Conservation (phyloP, 1,284 basidiomycete species). For the Leccinum pachyderme region DNA sequence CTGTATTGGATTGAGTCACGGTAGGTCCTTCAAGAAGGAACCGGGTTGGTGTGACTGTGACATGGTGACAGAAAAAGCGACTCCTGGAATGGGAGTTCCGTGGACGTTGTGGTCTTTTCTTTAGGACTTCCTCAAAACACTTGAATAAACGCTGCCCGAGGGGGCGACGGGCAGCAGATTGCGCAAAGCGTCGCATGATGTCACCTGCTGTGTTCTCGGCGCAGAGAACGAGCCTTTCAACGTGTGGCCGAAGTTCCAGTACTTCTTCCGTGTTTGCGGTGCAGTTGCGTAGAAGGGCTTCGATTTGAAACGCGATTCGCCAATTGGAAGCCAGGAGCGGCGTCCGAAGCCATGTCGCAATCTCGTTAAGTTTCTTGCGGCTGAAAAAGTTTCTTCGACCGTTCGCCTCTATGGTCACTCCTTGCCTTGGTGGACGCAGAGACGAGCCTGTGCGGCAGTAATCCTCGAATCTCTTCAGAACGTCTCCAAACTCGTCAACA, state of each 20-base stretch:
- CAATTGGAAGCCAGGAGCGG: conserved; percentile 43
- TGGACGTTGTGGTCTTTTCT: conserved; percentile 25
- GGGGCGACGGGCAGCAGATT: conserved; percentile 42
- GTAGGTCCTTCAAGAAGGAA: conserved; percentile 71
- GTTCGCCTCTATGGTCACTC: conserved; percentile 44
- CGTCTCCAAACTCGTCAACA: conserved; percentile 35
- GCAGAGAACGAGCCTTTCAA: conserved; percentile 41
- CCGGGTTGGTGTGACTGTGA: conserved; percentile 72
- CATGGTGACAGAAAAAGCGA: conserved; percentile 54
- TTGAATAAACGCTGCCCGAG: conserved; percentile 42
- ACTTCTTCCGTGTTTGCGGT: conserved; percentile 57
- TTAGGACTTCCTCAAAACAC: conserved; percentile 47
- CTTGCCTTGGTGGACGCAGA: conserved; percentile 38
- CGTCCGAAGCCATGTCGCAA: conserved; percentile 42
- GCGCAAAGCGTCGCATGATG: conserved; percentile 51
- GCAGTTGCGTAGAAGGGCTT: conserved; percentile 59
- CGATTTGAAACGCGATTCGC: conserved; percentile 69
- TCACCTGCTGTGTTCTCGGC: conserved; percentile 38
- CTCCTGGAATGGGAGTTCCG: conserved; percentile 27
- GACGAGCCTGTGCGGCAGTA: conserved; percentile 53
- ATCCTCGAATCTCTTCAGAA: conserved; percentile 44
- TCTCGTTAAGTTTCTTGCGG: conserved; percentile 42
- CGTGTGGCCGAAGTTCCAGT: conserved; percentile 39
- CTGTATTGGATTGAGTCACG: conserved; percentile 61
- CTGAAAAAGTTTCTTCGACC: conserved; percentile 49